Base-by-base conservation (phyloP, 192 early-diverging fungal species). In the Coemansia sp. region DNA sequence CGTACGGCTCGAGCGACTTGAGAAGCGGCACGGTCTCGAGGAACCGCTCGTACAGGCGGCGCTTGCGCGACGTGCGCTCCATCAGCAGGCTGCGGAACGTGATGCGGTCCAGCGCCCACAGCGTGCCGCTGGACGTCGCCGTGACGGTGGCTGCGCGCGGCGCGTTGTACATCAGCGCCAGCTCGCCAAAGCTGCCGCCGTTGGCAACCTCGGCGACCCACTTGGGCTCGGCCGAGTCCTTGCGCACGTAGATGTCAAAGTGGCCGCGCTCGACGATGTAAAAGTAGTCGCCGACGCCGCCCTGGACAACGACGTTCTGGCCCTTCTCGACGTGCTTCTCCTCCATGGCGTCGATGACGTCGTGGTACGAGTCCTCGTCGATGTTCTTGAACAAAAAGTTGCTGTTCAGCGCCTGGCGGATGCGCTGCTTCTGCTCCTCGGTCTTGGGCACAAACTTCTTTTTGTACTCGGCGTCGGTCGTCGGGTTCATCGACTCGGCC, bases 141-240 rank as follows among this genome's bases (percentile, higher is more conserved):
- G 83, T 82, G n/a, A 99, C 90, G 0, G 95, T 97, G 24, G 97
- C 97, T 0, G 97, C 97, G 36, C 97, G 87, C 14, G 97, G 97
- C 10, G 94, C 95, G 68, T 98, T 98, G 81, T 99, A 99, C 97
- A 99, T 99, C 11, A 99, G 84, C 36, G 97, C 97, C 53, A 99
- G 84, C 81, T 99, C 95, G 59, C 97, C 97, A 90, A 99, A 99
- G 70, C 88, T 90, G 50, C 93, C 95, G 45, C 91, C 88, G 8
- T 90, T 82, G 6, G 77, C 89, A 65, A 95, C 96, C 46, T 84
- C 81, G 50, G 85, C 75, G 4, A 98, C 95, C 66, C 89, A 92
- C 50, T 82, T 75, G 5, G 90, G 83, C 2, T 78, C 83, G 16
- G 82, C 88, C 16, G 84, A 75, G 61, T 65, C 76, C 62, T 89